These are phyloP conservation scores for Boletus pseudopeckii DNA, from an alignment of 768 basidiomycete species.

Conservation along the genomic window DNA sequence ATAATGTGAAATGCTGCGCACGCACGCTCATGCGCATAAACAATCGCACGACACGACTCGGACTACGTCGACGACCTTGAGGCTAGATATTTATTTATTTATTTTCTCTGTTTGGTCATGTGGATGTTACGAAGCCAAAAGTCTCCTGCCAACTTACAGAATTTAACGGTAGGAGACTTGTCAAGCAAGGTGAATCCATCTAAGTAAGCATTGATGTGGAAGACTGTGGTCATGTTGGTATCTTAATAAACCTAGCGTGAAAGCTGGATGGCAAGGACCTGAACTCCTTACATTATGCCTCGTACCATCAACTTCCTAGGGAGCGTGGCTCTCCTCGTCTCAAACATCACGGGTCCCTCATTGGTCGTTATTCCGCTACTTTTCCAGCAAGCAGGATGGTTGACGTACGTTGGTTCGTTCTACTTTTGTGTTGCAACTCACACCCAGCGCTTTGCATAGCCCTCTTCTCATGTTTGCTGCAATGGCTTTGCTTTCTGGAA, in stretches of 20 bases:
- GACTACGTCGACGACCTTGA: too few relatives aligned
- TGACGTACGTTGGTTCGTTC: conserved; percentile 15
- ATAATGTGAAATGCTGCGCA: conserved; percentile 30
- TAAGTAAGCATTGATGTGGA: too few relatives aligned
- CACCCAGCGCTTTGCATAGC: background rate
- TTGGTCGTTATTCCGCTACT: conserved; percentile 21
- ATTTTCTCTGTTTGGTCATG: too few relatives aligned
- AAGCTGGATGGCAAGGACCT: background rate
- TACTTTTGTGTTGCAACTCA: background rate
- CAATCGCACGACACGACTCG: conserved; percentile 37
- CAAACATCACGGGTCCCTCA: conserved; percentile 23
- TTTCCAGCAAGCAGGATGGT: conserved; percentile 27
- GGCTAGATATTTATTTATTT: too few relatives aligned
- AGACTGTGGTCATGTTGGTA: background rate
- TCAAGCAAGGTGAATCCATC: too few relatives aligned
- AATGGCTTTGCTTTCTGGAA: conserved; percentile 20
- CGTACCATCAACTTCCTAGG: conserved; percentile 21
- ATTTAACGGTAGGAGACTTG: too few relatives aligned
- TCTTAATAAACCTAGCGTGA: background rate
- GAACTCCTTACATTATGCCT: conserved; percentile 12
- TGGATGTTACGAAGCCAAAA: too few relatives aligned
- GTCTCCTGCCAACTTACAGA: too few relatives aligned
- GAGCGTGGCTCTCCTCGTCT: conserved; percentile 26
- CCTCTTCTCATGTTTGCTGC: conserved; percentile 15
- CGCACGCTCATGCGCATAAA: conserved; percentile 42